Conservation (phyloP, 2,329 filamentous ascomycete species). For the Curvularia sp. region DNA sequence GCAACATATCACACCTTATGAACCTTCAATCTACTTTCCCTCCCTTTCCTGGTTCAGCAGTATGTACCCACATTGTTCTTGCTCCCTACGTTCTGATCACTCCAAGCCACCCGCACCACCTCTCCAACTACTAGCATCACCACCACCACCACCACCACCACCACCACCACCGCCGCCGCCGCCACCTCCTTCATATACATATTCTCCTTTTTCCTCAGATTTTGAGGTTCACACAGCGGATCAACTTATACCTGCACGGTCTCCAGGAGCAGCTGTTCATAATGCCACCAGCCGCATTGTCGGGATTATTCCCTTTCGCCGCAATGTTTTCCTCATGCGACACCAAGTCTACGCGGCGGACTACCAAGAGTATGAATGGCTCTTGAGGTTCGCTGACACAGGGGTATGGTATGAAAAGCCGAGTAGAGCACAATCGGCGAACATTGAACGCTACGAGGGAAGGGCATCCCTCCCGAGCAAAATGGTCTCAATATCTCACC, state of each 20-base stretch:
- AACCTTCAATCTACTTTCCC: not conserved
- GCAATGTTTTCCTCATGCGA: slow-evolving; percentile 33
- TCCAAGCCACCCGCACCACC: not conserved
- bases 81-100: not conserved
- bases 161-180: slow-evolving; percentile 26
- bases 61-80: not conserved
- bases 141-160: slow-evolving; percentile 11
- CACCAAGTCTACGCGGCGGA: slow-evolving; percentile 36
- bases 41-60: slow-evolving; percentile 2
- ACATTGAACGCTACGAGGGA: slow-evolving; percentile 15
- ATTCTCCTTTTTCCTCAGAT: slow-evolving; percentile 3
- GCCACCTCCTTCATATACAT: slow-evolving; percentile 8
- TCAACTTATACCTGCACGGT: slow-evolving; percentile 32
- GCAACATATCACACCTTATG: not conserved
- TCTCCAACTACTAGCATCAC: slow-evolving; percentile 24
- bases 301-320: slow-evolving; percentile 34
- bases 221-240: slow-evolving; percentile 23
- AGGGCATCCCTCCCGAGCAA: slow-evolving; percentile 16
- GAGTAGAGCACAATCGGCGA: slow-evolving; percentile 17
- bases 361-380: slow-evolving; percentile 41
- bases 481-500: slow-evolving; percentile 21
- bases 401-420: slow-evolving; percentile 46
- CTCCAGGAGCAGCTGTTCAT: slow-evolving; percentile 26
- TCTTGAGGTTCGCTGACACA: slow-evolving; percentile 34
- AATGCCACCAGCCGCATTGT: slow-evolving; percentile 26